Conservation (phyloP, 2,329 filamentous ascomycete species). For the Exophiala spinifera region DNA sequence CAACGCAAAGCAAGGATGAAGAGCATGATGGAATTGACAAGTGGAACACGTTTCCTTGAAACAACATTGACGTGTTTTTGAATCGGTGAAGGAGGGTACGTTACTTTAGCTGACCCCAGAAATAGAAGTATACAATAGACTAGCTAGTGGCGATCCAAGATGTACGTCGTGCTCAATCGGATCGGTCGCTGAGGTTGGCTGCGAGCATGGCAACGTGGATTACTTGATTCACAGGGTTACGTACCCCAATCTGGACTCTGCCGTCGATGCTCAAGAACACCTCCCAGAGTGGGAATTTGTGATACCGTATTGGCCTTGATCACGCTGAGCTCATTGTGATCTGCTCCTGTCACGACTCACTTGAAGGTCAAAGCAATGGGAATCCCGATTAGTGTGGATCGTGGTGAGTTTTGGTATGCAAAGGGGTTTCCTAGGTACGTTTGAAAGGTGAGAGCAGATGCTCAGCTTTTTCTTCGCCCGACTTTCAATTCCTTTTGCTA, state of each 20-base stretch:
- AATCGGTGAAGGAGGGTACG: no score
- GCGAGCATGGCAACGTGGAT: constrained; percentile 37
- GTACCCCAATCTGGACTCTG: no score
- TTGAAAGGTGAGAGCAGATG: constrained; percentile 59
- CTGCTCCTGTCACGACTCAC: background rate
- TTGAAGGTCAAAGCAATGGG: background rate
- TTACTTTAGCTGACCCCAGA: background rate
- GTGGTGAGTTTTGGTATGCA: constrained; percentile 67
- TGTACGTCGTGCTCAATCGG: constrained; percentile 61
- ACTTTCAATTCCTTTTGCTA: no score
- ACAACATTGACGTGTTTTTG: no score
- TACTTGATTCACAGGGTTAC: constrained; percentile 65
- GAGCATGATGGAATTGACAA: no score
- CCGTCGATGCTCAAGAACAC: constrained; percentile 60
- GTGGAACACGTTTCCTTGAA: no score
- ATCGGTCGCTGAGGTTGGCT: constrained; percentile 60
- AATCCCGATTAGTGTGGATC: constrained; percentile 45
- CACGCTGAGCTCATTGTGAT: constrained; percentile 32
- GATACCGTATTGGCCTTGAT: constrained; percentile 62
- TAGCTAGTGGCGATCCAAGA: constrained; percentile 65
- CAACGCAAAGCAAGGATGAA: no score
- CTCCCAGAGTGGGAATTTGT: constrained; percentile 64
- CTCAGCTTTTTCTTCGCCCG: no score
- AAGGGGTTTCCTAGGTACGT: constrained; percentile 61
- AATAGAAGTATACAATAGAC: constrained; percentile 56